These are phyloP conservation scores for Wickerhamiella pararugosa DNA, from an alignment of 1,139 yeast species.

Conservation along the genomic window DNA sequence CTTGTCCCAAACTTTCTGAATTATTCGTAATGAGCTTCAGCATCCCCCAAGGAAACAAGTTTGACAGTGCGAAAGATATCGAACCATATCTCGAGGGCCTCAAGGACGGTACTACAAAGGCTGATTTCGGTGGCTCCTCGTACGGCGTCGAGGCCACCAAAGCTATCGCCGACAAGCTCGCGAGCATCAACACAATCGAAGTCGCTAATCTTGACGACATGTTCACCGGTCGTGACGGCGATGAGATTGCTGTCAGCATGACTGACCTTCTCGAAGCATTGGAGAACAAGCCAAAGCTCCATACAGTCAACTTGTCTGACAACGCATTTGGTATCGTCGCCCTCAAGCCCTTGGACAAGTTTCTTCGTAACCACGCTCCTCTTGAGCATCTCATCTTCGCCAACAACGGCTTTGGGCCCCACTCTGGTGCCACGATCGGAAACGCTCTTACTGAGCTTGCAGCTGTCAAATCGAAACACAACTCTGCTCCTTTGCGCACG, in stretches of 20 bases:
- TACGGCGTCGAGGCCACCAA: slow-evolving; percentile 82
- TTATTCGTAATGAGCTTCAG: slow-evolving; percentile 3
- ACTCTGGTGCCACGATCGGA: slow-evolving; percentile 90
- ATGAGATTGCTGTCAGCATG: slow-evolving; percentile 82
- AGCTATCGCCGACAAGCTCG: slow-evolving; percentile 48
- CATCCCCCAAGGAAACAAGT: slow-evolving; percentile 28
- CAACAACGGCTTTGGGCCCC: slow-evolving; percentile 96
- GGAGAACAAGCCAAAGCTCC: slow-evolving; percentile 49
- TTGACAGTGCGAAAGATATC: slow-evolving; percentile 60
- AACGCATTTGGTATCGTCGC: slow-evolving; percentile 96
- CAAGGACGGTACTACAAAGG: slow-evolving; percentile 34
- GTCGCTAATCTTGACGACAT: slow-evolving; percentile 80
- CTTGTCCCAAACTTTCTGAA: not conserved
- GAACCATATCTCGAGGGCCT: slow-evolving; percentile 47
- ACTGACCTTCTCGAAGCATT: slow-evolving; percentile 58
- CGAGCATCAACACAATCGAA: slow-evolving; percentile 27
- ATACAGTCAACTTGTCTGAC: slow-evolving; percentile 72
- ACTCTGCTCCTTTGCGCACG: slow-evolving; percentile 42
- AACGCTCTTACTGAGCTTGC: slow-evolving; percentile 64
- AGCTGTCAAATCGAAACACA: slow-evolving; percentile 34
- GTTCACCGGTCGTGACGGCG: slow-evolving; percentile 86
- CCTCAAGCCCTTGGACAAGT: slow-evolving; percentile 73
- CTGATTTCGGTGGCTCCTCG: slow-evolving; percentile 86
- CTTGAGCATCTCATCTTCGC: slow-evolving; percentile 76
- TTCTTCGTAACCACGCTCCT: slow-evolving; percentile 59